phyloP scores from a whole-genome alignment of 176 grass and related monocot genomes.

The Hsuehochloa calcarea region DNA sequence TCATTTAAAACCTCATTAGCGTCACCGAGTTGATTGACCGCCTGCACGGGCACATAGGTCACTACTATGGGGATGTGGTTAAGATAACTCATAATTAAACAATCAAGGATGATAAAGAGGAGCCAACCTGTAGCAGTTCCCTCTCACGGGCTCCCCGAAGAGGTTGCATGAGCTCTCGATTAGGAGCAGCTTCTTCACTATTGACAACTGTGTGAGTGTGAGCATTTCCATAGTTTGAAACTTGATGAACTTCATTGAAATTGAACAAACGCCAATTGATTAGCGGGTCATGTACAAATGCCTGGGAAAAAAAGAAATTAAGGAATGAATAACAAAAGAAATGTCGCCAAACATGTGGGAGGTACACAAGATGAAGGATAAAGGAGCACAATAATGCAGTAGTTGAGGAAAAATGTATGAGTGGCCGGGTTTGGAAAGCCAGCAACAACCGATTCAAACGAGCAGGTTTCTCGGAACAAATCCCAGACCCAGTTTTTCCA shows the following conservation, averaged over 20 bases:
- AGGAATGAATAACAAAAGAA: not conserved
- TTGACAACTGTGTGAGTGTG: constrained; percentile 69
- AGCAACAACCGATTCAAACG: not conserved
- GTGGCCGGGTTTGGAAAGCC: not conserved
- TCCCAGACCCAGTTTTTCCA: too few relatives aligned
- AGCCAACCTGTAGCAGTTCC: constrained; percentile 82
- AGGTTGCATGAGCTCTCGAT: constrained; percentile 71
- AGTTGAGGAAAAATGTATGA: not conserved
- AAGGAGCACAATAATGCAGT: not conserved
- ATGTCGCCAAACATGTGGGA: not conserved
- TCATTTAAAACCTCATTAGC: constrained; percentile 97
- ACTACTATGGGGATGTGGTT: not conserved
- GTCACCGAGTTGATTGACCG: constrained; percentile 94
- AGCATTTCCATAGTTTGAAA: constrained; percentile 69
- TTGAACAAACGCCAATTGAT: constrained; percentile 99
- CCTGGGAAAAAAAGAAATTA: constrained; percentile 52
- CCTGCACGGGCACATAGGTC: constrained; percentile 40
- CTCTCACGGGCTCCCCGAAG: constrained; percentile 76
- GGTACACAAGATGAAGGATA: constrained; percentile 15
- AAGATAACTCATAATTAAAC: not conserved
- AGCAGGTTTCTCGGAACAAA: not conserved
- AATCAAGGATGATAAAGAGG: not conserved
- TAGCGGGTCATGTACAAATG: constrained; percentile 95
- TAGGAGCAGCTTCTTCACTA: constrained; percentile 64
- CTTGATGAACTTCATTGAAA: constrained; percentile 99